Evolutionary conservation across 2,329 filamentous ascomycete species (phyloP).

Genomic region (Tolypocladium album): DNA sequence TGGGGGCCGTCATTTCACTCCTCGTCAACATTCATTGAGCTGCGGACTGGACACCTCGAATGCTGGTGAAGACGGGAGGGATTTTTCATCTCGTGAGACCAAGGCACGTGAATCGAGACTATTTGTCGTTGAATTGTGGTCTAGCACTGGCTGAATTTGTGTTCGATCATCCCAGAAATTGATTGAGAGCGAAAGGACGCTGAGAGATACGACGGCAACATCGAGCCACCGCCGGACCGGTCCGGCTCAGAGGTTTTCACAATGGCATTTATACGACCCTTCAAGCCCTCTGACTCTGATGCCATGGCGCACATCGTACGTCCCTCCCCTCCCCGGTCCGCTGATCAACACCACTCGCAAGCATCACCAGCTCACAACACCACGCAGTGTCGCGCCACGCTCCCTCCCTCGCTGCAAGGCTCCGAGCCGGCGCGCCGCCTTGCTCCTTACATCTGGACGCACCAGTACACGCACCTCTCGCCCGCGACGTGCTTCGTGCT

Average conservation of each 20-base stretch:
- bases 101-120: background rate
- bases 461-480: slow-evolving; percentile 36
- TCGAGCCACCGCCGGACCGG: background rate
- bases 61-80: background rate
- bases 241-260: too few relatives aligned
- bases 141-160: background rate
- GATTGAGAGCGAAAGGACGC: background rate
- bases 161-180: background rate
- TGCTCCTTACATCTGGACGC: slow-evolving; percentile 40
- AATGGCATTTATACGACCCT: slow-evolving; percentile 36
- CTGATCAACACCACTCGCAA: background rate
- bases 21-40: background rate
- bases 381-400: slow-evolving; percentile 34
- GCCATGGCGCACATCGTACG: slow-evolving; percentile 30
- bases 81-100: background rate
- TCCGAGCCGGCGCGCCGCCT: slow-evolving; percentile 23
- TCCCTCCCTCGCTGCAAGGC: slow-evolving; percentile 28
- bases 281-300: slow-evolving; percentile 26
- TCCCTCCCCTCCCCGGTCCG: background rate
- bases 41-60: background rate
- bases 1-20: background rate
- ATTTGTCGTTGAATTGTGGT: background rate
- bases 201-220: background rate
- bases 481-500: slow-evolving; percentile 35
- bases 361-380: background rate